Evolutionary conservation across 1,284 basidiomycete genomes (phyloP), one percentile per base, ranked within the genome.

Genomic region (Ganoderma leucocontextum): DNA sequence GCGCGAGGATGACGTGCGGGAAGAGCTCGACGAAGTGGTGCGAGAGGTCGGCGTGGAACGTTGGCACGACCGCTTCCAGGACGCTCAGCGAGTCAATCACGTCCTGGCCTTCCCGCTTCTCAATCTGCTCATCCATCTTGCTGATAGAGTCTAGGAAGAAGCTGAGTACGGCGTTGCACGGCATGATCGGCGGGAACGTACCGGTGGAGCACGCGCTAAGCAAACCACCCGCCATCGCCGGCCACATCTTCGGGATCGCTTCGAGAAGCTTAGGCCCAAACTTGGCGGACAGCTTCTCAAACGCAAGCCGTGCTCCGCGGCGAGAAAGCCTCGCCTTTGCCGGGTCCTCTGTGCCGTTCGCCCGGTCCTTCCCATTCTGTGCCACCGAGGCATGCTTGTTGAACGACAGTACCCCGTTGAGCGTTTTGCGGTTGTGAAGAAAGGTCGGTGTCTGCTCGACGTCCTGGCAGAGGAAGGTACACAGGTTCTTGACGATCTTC

Each of bases 401-500:
- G 75, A 96, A 90, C 2, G 94, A 94, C 36, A 96, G 82, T 47
- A 99, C 94, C 1, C 94, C 96, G 36, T 92, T 87, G 25, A 82
- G 80, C 12, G 85, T 80, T 63, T 87, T 85, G 65, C 89, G 88
- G 8, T 84, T 83, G 77, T 86, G 87, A 6, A 90, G 85, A 79
- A 99, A 99, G 2, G 97, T 92, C 1, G 97, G 96, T 0, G 97
- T 98, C 66, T 93, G 88, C 36, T 93, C 89, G 15, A 89, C 86
- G 78, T 99, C 98, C 77, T 96, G 94, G 80, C 97, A 99, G 6
- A 99, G 84, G 82, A 99, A 99, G 0, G 96, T 97, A 82, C 96
- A 97, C 5, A 99, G 88, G 78, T 99, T 99, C 83, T 96, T 96
- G 75, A 99, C 90, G 65, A 99, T 96, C 84, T 99, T 99, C 76